A percentile compares a stretch with the other conserved stretches of the same genome.
Evolutionary conservation across 176 grass and related monocot genomes (phyloP).

Genomic region (Oryza australiensis): DNA sequence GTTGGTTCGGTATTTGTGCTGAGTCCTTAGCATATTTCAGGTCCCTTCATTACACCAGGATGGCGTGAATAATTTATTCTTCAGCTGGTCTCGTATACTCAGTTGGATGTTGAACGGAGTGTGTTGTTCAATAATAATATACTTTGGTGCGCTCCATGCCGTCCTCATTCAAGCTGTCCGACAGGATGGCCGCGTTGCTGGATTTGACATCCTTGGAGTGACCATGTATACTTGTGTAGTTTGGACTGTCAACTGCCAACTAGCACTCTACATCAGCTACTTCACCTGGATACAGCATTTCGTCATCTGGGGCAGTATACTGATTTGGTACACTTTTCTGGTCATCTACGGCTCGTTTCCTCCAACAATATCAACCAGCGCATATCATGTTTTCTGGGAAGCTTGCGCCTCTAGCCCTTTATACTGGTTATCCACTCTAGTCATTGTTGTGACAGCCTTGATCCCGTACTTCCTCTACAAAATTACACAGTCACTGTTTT

Average conservation of each 20-base stretch:
- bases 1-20: conserved; percentile 10
- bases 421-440: conserved; percentile 73
- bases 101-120: conserved; percentile 80
- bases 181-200: conserved; percentile 57
- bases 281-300: conserved; percentile 89
- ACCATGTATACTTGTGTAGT: conserved; percentile 93
- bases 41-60: conserved; percentile 86
- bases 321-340: conserved; percentile 69
- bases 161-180: conserved; percentile 71
- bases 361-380: conserved; percentile 50
- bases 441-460: conserved; percentile 68
- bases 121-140: conserved; percentile 73
- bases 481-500: conserved; percentile 53
- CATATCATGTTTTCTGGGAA: conserved; percentile 74
- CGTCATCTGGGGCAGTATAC: conserved; percentile 83
- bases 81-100: conserved; percentile 79
- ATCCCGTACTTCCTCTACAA: conserved; percentile 64
- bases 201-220: conserved; percentile 67
- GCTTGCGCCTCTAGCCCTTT: conserved; percentile 53
- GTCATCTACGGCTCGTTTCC: conserved; percentile 64
- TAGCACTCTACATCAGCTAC: conserved; percentile 80
- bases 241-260: conserved; percentile 89
- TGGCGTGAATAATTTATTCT: conserved; percentile 78
- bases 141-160: conserved; percentile 61
- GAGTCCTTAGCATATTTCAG: conserved; percentile 36